Conservation (phyloP, 495 filamentous ascomycete genomes). For the Acidomyces sp. region DNA sequence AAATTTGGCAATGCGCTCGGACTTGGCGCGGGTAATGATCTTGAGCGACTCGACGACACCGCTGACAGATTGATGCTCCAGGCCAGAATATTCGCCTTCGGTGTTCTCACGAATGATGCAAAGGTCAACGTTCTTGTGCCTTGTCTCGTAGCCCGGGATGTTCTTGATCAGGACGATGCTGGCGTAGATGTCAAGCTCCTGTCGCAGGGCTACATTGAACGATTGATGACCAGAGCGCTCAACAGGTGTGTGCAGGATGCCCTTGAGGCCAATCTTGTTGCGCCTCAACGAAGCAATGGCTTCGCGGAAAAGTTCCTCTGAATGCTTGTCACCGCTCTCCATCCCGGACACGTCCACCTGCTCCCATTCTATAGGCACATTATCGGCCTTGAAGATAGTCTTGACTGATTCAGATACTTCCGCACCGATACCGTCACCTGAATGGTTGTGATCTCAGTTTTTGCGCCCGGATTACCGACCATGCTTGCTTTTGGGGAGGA, state of each 20-base stretch:
- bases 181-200: conserved; percentile 98
- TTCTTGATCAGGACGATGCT: conserved; percentile 98
- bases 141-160: conserved; percentile 94
- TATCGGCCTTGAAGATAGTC: conserved; percentile 98
- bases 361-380: conserved; percentile 97
- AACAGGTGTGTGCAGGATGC: conserved; percentile 92
- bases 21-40: conserved; percentile 97
- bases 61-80: conserved; percentile 94
- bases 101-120: conserved; percentile 99
- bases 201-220: conserved; percentile 97
- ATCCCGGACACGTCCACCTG: conserved; percentile 94
- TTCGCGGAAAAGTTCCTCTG: conserved; percentile 87
- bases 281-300: conserved; percentile 87
- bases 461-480: no score
- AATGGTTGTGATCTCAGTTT: conserved; percentile 7
- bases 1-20: conserved; percentile 96
- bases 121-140: conserved; percentile 90
- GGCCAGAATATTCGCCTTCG: conserved; percentile 95
- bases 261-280: conserved; percentile 97
- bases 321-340: conserved; percentile 72
- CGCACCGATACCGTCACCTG: conserved; percentile 92
- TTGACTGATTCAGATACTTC: conserved; percentile 97
- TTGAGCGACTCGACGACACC: conserved; percentile 98
- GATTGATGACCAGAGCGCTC: conserved; percentile 95
- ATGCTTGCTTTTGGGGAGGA: conserved; percentile 12